Percentiles rank a stretch among this genome's conserved stretches.
Conservation (phyloP, 352 stramenopile species). For the Aphanomyces astaci region DNA sequence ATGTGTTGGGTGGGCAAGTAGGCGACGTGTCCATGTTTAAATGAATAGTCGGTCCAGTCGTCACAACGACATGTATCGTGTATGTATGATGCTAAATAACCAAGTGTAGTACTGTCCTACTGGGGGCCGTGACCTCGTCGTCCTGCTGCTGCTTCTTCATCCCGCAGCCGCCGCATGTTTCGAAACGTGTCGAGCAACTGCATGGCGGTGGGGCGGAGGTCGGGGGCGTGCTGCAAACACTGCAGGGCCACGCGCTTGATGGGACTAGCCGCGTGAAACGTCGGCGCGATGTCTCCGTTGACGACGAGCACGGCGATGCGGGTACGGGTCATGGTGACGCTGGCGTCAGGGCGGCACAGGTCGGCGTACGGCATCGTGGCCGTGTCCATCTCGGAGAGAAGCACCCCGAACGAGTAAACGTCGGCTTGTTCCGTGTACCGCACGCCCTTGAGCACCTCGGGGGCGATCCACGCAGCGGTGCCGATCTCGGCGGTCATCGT, state of each 20-base stretch:
- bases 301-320: slow-evolving; percentile 20
- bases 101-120: no score
- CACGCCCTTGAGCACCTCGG: slow-evolving; percentile 21
- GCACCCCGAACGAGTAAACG: slow-evolving; percentile 67
- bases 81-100: no score
- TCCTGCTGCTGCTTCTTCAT: no score
- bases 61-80: no score
- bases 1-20: no score
- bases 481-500: slow-evolving; percentile 24
- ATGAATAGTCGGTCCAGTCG: no score
- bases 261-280: background rate
- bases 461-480: slow-evolving; percentile 19
- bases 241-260: slow-evolving; percentile 1
- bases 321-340: slow-evolving; percentile 9
- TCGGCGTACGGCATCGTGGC: slow-evolving; percentile 14
- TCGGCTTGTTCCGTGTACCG: slow-evolving; percentile 63
- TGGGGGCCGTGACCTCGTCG: no score
- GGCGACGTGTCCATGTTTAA: no score
- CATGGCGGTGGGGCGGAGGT: background rate
- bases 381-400: slow-evolving; percentile 67
- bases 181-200: slow-evolving; percentile 4
- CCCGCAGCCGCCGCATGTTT: background rate
- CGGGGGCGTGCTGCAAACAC: slow-evolving; percentile 8
- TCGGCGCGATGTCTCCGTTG: slow-evolving; percentile 12
- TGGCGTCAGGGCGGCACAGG: background rate